Base-by-base conservation (phyloP, 2,329 filamentous ascomycete genomes). In the Talaromyces marneffei region DNA sequence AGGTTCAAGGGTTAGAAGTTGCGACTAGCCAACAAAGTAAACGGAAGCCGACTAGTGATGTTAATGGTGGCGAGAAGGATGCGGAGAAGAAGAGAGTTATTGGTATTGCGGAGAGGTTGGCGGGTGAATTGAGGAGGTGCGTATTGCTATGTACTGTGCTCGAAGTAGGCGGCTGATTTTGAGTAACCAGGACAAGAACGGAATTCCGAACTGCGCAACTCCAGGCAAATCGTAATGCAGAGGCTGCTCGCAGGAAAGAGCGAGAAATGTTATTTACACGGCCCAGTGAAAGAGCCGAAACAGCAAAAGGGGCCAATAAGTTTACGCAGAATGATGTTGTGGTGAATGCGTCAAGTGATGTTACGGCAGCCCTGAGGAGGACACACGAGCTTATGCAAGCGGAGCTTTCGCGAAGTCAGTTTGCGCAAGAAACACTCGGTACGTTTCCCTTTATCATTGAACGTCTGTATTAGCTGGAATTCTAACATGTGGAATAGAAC, bases 321-420 rank as follows among this genome's bases (percentile, higher is more conserved):
- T 73, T 87, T 3, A 85, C 86, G 23, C 85, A 91, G 67, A 86
- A 90, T 72, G 87, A 94, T 65, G 82, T 91, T 65, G 83, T 87
- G 44, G 81, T 91, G 14, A 85, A 87, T 64, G 89, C 93, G 0
- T 90, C 90, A 33, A 86, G 83, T 66, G 91, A 95, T 78, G 89
- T 97, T 59, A 97, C 93, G 2, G 81, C 86, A 54, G 90, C 92
- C 1, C 82, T 99, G 57, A 85, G 91, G 63, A 83, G 92, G 63
- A 95, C 93, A 5, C 92, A 97, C 75, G 86, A 90, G 64, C 83
- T 96, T 69, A 92, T 97, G 79, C 86, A 90, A 65, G 82, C 86
- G 4, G 92, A 97, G 79, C 84, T 99, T 7, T 86, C 88, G 52
- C 87, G 91, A 63, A 95, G 91, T 66, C 87, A 90, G 69, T 97